Evolutionary conservation across 1,139 yeast genomes (phyloP).

Genomic region (Scheffersomyces parashehatae): DNA sequence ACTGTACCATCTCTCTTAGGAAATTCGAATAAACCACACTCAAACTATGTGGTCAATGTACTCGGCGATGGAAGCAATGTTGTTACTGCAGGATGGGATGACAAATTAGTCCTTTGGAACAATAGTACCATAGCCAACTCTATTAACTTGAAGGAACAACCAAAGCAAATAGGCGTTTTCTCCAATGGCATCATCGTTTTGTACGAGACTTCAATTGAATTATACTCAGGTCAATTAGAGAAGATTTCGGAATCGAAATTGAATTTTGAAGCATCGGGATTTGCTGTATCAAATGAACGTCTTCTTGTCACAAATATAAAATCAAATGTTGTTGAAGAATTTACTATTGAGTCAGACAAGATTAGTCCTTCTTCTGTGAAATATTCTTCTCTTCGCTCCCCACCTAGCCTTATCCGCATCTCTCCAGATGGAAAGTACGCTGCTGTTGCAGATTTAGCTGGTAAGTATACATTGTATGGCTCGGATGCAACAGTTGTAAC

Average conservation of each 20-base stretch:
- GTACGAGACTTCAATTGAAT: constrained; percentile 46
- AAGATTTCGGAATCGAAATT: constrained; percentile 25
- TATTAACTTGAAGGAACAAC: constrained; percentile 56
- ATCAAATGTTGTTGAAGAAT: constrained; percentile 34
- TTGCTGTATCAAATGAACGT: constrained; percentile 38
- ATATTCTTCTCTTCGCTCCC: constrained; percentile 56
- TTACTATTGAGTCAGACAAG: constrained; percentile 14
- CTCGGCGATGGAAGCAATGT: constrained; percentile 26
- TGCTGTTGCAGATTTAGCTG: constrained; percentile 86
- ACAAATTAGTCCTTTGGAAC: constrained; percentile 56
- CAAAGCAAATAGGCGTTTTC: constrained; percentile 49
- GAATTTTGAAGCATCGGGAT: constrained; percentile 39
- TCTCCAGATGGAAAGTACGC: constrained; percentile 69
- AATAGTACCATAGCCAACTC: constrained; percentile 26
- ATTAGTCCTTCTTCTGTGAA: constrained; percentile 12
- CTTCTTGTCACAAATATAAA: constrained; percentile 54
- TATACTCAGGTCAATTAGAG: constrained; percentile 24
- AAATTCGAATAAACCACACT: constrained; percentile 42
- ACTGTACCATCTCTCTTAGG: constrained; percentile 28
- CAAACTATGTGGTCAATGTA: constrained; percentile 57
- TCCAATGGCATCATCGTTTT: constrained; percentile 39
- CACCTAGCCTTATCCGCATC: constrained; percentile 62
- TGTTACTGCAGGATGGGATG: constrained; percentile 86
- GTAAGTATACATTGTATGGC: constrained; percentile 75
- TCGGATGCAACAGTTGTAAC: constrained; percentile 64